Base-by-base conservation (phyloP, 2,329 filamentous ascomycete species). In the Colletotrichum navitas region DNA sequence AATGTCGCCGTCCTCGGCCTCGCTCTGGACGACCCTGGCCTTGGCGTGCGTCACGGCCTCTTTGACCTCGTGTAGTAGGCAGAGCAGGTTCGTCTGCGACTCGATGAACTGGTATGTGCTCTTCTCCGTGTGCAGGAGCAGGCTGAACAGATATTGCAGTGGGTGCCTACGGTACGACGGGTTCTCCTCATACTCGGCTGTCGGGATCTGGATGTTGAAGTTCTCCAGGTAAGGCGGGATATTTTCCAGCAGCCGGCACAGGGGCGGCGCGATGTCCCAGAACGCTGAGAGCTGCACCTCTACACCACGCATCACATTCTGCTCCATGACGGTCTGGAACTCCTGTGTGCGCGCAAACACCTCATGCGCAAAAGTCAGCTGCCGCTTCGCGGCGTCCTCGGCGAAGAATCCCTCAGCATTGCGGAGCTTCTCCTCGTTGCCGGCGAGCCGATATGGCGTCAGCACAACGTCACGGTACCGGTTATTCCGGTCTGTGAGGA, bases 91-190 rank as follows among this genome's bases (percentile, higher is more conserved):
- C 39, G 91, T 95, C 84, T 98, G 95, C 8, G 91, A 93, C 84
- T 98, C 96, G 77, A 98, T 98, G 82, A 97, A 98, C 80, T 98
- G 96, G 78, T 97, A 97, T 11, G 94, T 95, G 76, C 92, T 95
- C 83, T 96, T 97, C 80, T 97, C 94, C 0, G 94, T 92, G 77
- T 98, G 95, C 7, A 91, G 88, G 11, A 99, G 86, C 32, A 98
- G 84, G 58, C 91, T 92, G 80, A 94, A 96, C 0, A 99, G 87
- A 79, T 99, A 98, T 81, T 98, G 94, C 78, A 98, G 82, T 14
- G 96, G 96, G 78, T 94, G 93, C 1, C 89, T 84, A 74, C 89
- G 87, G 79, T 98, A 98, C 24, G 87, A 87, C 0, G 94, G 94
- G 76, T 95, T 98, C 83, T 98, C 96, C 3, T 91, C 90, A 75